Evolutionary conservation across 2,329 filamentous ascomycete genomes (phyloP).

Genomic region (Pestalotiopsis sp.): DNA sequence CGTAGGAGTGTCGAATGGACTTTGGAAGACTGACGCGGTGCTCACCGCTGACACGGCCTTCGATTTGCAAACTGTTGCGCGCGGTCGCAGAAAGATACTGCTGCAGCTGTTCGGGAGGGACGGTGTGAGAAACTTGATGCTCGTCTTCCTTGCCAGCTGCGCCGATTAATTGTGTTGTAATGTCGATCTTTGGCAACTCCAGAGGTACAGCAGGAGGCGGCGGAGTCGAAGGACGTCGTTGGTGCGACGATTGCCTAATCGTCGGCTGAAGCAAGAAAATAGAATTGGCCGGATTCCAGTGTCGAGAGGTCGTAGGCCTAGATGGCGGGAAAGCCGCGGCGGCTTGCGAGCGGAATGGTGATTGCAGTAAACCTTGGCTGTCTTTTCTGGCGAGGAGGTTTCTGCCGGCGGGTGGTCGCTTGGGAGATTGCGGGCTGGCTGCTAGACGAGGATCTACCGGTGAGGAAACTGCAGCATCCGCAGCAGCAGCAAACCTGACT

Average conservation of each 20-base stretch:
- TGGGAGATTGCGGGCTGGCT: constrained; percentile 18
- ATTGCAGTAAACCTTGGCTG: constrained; percentile 14
- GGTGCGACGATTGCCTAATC: constrained; percentile 21
- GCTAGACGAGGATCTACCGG: constrained; percentile 5
- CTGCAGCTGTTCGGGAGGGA: constrained; percentile 51
- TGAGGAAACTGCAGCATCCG: neutral
- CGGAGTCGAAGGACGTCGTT: constrained; percentile 55
- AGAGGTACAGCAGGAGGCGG: constrained; percentile 55
- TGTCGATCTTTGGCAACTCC: constrained; percentile 44
- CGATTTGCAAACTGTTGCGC: constrained; percentile 54
- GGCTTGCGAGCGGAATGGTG: constrained; percentile 14
- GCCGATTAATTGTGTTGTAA: constrained; percentile 38
- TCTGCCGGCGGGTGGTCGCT: constrained; percentile 21
- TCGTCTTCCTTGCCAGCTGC: constrained; percentile 41
- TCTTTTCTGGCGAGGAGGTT: constrained; percentile 23
- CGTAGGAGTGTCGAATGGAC: constrained; percentile 56
- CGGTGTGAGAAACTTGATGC: constrained; percentile 54
- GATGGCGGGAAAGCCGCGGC: constrained; percentile 35
- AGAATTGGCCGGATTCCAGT: constrained; percentile 65
- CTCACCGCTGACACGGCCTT: constrained; percentile 46
- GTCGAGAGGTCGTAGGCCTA: constrained; percentile 49
- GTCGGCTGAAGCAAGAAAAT: constrained; percentile 45
- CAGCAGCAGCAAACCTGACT: neutral
- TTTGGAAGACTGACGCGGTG: constrained; percentile 56
- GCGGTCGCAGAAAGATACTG: constrained; percentile 44